Evolutionary conservation across 352 stramenopile genomes (phyloP).

Genomic region (Phytophthora cryptogea): DNA sequence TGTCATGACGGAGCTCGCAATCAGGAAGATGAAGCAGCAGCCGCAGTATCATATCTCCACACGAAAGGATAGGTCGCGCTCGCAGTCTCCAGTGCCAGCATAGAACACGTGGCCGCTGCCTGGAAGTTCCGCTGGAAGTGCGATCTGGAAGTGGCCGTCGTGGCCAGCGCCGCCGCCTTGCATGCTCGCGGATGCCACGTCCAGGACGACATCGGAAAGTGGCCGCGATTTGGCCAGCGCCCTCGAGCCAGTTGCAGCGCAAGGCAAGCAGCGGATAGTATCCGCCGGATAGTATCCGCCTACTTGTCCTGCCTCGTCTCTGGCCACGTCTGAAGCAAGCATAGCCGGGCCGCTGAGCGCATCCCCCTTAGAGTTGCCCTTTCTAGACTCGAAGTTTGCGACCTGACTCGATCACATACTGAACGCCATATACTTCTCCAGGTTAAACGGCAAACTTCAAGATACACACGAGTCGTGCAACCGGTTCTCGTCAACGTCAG

Average conservation of each 20-base stretch:
- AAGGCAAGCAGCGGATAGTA: slow-evolving; percentile 8
- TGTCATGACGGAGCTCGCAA: neutral
- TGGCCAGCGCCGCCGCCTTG: slow-evolving; percentile 1
- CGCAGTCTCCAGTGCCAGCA: slow-evolving; percentile 7
- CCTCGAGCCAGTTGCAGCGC: slow-evolving; percentile 30
- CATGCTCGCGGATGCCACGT: slow-evolving; percentile 16
- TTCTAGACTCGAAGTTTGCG: slow-evolving; percentile 19
- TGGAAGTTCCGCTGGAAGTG: slow-evolving; percentile 22
- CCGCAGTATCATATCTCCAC: neutral
- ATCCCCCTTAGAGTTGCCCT: slow-evolving; percentile 11
- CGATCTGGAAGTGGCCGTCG: slow-evolving; percentile 21
- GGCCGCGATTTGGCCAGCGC: slow-evolving; percentile 30
- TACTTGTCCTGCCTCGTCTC: too few species aligned
- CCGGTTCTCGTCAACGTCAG: slow-evolving; percentile 12
- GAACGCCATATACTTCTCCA: slow-evolving; percentile 8
- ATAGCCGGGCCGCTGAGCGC: neutral
- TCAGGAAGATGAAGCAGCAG: neutral
- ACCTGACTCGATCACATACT: slow-evolving; percentile 19
- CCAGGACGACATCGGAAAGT: slow-evolving; percentile 29
- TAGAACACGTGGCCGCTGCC: neutral
- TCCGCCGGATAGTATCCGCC: too few species aligned
- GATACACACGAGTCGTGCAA: slow-evolving; percentile 20
- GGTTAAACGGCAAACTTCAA: slow-evolving; percentile 32
- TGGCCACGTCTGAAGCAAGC: neutral
- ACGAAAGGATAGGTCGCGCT: neutral